Evolutionary conservation across 306 rosid species (phyloP).

Genomic region (Malus asiatica): DNA sequence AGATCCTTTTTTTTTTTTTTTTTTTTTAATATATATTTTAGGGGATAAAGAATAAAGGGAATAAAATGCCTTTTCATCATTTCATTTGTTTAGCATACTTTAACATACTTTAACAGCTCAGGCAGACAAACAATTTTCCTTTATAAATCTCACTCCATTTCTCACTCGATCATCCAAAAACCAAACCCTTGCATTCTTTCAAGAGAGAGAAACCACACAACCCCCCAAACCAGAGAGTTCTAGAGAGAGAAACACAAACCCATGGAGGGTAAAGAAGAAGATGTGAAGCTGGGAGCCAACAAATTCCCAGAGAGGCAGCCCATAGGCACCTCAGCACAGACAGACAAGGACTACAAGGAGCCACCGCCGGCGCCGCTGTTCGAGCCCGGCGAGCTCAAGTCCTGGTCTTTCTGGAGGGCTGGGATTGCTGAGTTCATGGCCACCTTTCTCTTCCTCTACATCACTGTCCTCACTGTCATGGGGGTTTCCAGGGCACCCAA

Average conservation of each 20-base stretch:
- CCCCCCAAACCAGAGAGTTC: background rate
- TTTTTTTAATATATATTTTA: no score
- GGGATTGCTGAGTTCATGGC: constrained; percentile 45
- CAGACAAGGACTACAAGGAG: constrained; percentile 44
- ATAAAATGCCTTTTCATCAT: background rate
- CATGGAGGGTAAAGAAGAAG: constrained; percentile 44
- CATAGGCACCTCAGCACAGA: constrained; percentile 38
- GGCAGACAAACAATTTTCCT: background rate
- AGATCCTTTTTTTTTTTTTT: no score
- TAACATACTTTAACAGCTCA: background rate
- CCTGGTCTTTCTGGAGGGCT: constrained; percentile 43
- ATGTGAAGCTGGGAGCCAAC: constrained; percentile 39
- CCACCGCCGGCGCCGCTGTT: constrained; percentile 39
- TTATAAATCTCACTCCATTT: constrained; percentile 12
- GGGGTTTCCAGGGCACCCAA: constrained; percentile 11
- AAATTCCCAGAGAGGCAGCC: constrained; percentile 41
- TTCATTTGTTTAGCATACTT: background rate
- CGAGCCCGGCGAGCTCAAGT: constrained; percentile 38
- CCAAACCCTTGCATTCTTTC: background rate
- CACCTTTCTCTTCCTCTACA: constrained; percentile 39
- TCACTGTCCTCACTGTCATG: constrained; percentile 41
- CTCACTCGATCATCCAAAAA: background rate
- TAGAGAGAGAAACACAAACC: background rate
- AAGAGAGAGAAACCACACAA: constrained; percentile 1
- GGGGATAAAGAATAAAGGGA: background rate